These are phyloP conservation scores for Boletus sp. DNA, from an alignment of 1,284 basidiomycete genomes.

Conservation along the genomic window DNA sequence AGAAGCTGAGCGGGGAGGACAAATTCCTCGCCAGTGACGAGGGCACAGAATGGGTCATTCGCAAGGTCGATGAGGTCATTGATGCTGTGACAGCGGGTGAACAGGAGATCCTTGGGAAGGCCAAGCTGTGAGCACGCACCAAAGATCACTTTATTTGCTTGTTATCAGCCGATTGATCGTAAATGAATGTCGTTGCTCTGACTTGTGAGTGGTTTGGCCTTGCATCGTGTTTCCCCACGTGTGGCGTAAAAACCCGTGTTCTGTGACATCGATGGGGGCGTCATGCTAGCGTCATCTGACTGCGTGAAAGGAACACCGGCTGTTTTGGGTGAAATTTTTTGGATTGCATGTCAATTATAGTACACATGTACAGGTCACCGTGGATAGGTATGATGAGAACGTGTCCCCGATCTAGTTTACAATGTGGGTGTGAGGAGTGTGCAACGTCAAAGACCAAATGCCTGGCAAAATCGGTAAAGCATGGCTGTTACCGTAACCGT, in stretches of 20 bases:
- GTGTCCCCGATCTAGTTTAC: conserved; percentile 35
- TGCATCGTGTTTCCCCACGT: conserved; percentile 38
- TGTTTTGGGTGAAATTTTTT: conserved; percentile 23
- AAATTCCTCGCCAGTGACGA: conserved; percentile 87
- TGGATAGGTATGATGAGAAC: conserved; percentile 31
- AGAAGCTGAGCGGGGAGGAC: conserved; percentile 69
- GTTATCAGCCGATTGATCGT: conserved; percentile 34
- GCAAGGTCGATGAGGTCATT: conserved; percentile 79
- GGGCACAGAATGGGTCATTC: conserved; percentile 90
- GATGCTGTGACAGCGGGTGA: conserved; percentile 62
- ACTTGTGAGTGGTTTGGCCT: conserved; percentile 19
- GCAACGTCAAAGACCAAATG: conserved; percentile 58
- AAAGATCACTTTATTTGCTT: conserved; percentile 23
- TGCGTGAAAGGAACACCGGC: conserved; percentile 20
- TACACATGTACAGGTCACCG: conserved; percentile 34
- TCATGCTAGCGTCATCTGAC: conserved; percentile 24
- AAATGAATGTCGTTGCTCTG: conserved; percentile 21
- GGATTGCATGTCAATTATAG: conserved; percentile 33
- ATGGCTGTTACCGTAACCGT: conserved; percentile 77
- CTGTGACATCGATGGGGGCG: conserved; percentile 20
- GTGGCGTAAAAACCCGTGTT: conserved; percentile 34
- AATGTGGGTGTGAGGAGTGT: conserved; percentile 29
- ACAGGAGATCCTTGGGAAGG: conserved; percentile 41
- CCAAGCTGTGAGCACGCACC: conserved; percentile 55
- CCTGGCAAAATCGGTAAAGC: conserved; percentile 74